These are phyloP conservation scores for Cyclanthera cordifolia DNA, from an alignment of 306 rosid species.

Conservation along the genomic window DNA sequence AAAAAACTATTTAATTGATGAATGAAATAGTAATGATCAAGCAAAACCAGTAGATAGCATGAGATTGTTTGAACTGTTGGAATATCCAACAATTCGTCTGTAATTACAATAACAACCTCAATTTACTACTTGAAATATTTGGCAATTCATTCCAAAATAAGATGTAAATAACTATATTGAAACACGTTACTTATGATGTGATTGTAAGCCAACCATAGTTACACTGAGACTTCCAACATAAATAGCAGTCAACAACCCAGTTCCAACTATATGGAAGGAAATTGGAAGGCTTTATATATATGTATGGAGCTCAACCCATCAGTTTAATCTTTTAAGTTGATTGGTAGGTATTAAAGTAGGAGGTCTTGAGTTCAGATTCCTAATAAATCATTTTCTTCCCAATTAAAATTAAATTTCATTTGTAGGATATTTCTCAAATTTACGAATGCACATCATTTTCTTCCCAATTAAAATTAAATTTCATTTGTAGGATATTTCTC, in stretches of 20 bases:
- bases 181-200: background rate
- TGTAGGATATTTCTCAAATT: no score
- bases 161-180: background rate
- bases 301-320: no score
- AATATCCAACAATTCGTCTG: background rate
- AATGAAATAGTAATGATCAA: background rate
- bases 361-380: no score
- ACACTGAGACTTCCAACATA: background rate
- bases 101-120: background rate
- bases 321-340: no score
- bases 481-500: no score
- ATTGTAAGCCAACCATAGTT: no score
- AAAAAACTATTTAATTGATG: no score
- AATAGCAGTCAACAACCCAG: background rate
- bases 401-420: no score
- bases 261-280: background rate
- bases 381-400: no score
- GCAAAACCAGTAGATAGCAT: background rate
- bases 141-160: background rate
- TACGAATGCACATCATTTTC: no score
- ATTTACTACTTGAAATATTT: background rate
- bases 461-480: no score
- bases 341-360: no score
- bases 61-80: background rate
- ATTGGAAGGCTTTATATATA: background rate